Base-by-base conservation (phyloP, 164 flowering plant species). In the Amborella trichopoda region DNA sequence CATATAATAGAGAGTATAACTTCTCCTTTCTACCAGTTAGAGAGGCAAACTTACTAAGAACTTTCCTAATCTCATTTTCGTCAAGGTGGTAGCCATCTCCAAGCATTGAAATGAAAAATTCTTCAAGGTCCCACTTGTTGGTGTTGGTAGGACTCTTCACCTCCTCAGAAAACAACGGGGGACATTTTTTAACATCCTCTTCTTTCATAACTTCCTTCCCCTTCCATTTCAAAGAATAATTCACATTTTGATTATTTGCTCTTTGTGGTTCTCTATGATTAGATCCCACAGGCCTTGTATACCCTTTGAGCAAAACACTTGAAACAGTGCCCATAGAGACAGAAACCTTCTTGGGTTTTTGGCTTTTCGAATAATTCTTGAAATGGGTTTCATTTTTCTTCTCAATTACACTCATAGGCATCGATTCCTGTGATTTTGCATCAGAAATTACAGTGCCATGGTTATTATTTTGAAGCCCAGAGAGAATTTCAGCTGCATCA, bases 71-170 rank as follows among this genome's bases (percentile, higher is more conserved):
- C 40, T 56, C 56, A 41, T 60, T 58, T 53, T 48, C 67, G 12
- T 56, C 68, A 42, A 81, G 69, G 61, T 69, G 70, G 47, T 70
- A 81, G 2, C 80, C 90, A 33, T 58, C 59, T 21, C 77, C 85
- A 48, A 78, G 78, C 77, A 81, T 62, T 54, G 67, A 59, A 63
- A 61, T 66, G 21, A 81, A 50, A 50, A 76, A 81, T 2, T 70
- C 76, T 58, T 76, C 83, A 52, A 72, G 46, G 22, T 72, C 76
- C 49, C 55, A 53, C 24, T 44, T 53, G 43, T 58, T 63, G n/a
- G n/a, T n/a, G n/a, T n/a, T n/a, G n/a, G n/a, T n/a, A n/a, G n/a
- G n/a, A n/a, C n/a, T n/a, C n/a, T n/a, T n/a, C n/a, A n/a, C n/a
- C n/a, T n/a, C n/a, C n/a, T n/a, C n/a, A n/a, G n/a, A n/a, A n/a